Conservation (phyloP, 192 early-diverging fungal species). For the Mortierella antarctica region DNA sequence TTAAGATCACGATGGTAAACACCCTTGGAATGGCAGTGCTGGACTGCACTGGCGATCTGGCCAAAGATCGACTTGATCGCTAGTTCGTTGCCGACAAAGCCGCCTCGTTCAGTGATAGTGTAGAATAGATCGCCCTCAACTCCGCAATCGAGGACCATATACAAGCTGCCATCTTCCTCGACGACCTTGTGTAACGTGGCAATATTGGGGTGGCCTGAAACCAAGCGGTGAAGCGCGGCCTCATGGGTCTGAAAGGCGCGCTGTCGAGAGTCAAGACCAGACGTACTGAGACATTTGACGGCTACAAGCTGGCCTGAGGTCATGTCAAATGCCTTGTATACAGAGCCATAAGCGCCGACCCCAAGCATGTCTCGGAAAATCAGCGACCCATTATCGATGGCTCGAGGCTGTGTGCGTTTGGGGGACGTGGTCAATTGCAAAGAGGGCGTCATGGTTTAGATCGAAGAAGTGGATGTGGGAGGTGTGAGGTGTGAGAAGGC, state of each 20-base stretch:
- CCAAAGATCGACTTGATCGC: conserved; percentile 69
- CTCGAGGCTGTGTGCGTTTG: conserved; percentile 10
- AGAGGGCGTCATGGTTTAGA: conserved; percentile 12
- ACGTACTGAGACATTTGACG: conserved; percentile 77
- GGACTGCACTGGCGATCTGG: conserved; percentile 77
- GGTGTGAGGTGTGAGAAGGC: background rate
- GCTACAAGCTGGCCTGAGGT: conserved; percentile 67
- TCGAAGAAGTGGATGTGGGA: background rate
- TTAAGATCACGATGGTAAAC: conserved; percentile 84
- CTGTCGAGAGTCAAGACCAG: conserved; percentile 62
- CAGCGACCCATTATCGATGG: conserved; percentile 53
- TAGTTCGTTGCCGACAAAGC: conserved; percentile 74
- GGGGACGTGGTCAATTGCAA: background rate
- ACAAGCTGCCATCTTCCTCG: conserved; percentile 68
- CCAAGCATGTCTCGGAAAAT: conserved; percentile 70
- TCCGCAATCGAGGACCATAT: conserved; percentile 80
- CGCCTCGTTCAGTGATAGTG: conserved; percentile 84
- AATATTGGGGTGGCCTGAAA: conserved; percentile 77
- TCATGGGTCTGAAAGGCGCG: conserved; percentile 72
- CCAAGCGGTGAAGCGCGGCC: conserved; percentile 69
- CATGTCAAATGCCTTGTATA: conserved; percentile 74
- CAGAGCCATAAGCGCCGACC: conserved; percentile 80
- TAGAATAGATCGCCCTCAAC: conserved; percentile 95
- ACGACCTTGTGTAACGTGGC: conserved; percentile 74
- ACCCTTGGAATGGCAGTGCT: conserved; percentile 72